Conservation (phyloP, 768 basidiomycete genomes). For the Termitomyces sp. region DNA sequence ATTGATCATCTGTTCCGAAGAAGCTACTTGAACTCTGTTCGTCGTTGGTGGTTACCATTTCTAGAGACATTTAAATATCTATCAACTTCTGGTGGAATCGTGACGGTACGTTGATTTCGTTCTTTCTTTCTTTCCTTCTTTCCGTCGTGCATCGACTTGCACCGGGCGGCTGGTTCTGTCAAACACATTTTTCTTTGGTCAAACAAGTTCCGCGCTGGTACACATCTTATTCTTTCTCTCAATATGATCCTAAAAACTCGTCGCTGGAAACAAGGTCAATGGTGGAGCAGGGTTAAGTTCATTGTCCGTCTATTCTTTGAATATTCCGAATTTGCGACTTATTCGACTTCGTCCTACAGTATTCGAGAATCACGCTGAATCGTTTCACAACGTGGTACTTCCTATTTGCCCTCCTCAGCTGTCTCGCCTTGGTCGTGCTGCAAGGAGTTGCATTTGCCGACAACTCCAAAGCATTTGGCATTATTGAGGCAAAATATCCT, state of each 20-base stretch:
- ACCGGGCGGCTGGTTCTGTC: conserved; percentile 10
- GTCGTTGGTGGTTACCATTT: background rate
- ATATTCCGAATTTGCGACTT: background rate
- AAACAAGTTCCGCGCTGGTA: background rate
- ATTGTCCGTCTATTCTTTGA: conserved; percentile 16
- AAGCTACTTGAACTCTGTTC: background rate
- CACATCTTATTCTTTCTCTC: background rate
- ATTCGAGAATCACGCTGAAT: conserved; percentile 42
- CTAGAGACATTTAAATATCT: background rate
- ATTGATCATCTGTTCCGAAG: background rate
- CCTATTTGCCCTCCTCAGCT: conserved; percentile 36
- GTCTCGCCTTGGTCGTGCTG: conserved; percentile 32
- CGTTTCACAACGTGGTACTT: conserved; percentile 44
- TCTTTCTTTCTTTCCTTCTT: background rate
- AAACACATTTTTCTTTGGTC: background rate
- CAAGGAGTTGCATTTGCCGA: conserved; percentile 32
- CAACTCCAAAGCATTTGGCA: conserved; percentile 26
- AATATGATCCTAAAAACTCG: conserved; percentile 5
- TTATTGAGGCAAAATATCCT: conserved; percentile 17
- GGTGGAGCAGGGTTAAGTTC: conserved; percentile 19
- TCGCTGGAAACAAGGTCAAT: conserved; percentile 15
- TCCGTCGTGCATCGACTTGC: conserved; percentile 10
- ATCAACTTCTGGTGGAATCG: background rate
- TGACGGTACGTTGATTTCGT: background rate
- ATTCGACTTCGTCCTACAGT: conserved; percentile 22